A percentile compares a stretch with the other conserved stretches of the same genome.
phyloP scores from a whole-genome alignment of 2,329 filamentous ascomycete species.

The Microcyclospora tardicrescens region DNA sequence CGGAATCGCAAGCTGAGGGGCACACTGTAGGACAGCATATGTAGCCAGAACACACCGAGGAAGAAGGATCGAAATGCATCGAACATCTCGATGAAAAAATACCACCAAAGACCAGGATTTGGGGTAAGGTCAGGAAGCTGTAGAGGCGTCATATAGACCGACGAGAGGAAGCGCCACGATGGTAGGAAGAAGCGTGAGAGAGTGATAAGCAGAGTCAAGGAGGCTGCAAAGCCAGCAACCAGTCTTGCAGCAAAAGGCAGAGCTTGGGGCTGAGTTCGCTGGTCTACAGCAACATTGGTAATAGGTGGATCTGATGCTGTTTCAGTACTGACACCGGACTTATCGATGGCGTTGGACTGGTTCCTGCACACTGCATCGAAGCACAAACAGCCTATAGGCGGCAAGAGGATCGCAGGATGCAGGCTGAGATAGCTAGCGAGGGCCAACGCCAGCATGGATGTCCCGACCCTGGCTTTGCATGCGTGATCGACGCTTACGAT shows the following conservation, averaged over 20 bases:
- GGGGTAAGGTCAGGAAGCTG: constrained; percentile 85
- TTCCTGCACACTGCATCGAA: constrained; percentile 43
- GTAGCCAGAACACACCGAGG: constrained; percentile 94
- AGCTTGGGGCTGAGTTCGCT: constrained; percentile 8
- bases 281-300: constrained; percentile 10
- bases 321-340: background rate
- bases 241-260: constrained; percentile 35
- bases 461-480: constrained; percentile 55
- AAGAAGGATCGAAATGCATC: constrained; percentile 97
- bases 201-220: constrained; percentile 49
- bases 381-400: constrained; percentile 66
- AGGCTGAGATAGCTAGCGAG: constrained; percentile 85
- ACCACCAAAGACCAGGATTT: constrained; percentile 97
- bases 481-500: constrained; percentile 74
- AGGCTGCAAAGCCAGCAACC: constrained; percentile 39
- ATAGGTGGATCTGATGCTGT: background rate
- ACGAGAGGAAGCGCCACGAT: constrained; percentile 76
- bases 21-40: constrained; percentile 78
- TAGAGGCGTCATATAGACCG: constrained; percentile 87
- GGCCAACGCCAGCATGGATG: constrained; percentile 70
- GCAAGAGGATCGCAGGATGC: constrained; percentile 77
- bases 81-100: constrained; percentile 99
- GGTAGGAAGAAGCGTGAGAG: constrained; percentile 62
- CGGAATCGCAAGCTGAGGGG: constrained; percentile 73
- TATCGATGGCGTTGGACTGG: background rate